A percentile compares a stretch with the other conserved stretches of the same genome.
Evolutionary conservation across 768 basidiomycete genomes (phyloP).

Genomic region (Trametopsis cervina): DNA sequence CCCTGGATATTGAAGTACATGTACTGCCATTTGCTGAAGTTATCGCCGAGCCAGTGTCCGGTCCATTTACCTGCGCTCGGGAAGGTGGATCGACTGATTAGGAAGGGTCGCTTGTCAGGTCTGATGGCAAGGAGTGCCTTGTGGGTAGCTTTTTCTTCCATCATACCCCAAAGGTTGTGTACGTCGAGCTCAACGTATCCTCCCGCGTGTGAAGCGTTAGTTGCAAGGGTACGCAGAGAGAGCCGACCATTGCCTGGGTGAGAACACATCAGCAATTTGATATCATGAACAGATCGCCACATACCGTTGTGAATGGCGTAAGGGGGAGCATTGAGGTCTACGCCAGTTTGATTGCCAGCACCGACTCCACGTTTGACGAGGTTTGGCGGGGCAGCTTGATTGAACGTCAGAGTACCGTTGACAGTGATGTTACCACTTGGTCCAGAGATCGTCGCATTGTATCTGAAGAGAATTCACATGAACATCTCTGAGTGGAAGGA

Average conservation of each 20-base stretch:
- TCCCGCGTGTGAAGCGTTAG: conserved; percentile 62
- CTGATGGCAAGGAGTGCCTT: conserved; percentile 46
- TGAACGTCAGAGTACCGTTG: conserved; percentile 55
- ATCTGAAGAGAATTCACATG: conserved; percentile 38
- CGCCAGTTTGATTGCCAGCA: conserved; percentile 38
- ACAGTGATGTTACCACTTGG: conserved; percentile 72
- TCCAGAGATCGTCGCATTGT: conserved; percentile 54
- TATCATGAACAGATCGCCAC: conserved; percentile 8
- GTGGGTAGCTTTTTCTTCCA: conserved; percentile 65
- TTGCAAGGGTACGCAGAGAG: conserved; percentile 51
- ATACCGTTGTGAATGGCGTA: conserved; percentile 70
- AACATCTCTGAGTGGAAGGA: neutral
- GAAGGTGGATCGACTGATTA: conserved; percentile 67
- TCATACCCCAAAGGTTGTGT: conserved; percentile 66
- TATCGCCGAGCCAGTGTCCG: conserved; percentile 78
- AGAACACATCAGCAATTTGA: conserved; percentile 4
- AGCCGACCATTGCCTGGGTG: conserved; percentile 50
- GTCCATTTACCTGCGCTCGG: conserved; percentile 63
- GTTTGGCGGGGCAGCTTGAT: conserved; percentile 18
- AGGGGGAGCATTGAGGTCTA: conserved; percentile 51
- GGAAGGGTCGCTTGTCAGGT: conserved; percentile 59
- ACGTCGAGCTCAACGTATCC: conserved; percentile 60
- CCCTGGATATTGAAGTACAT: conserved; percentile 68
- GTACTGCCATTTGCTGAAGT: conserved; percentile 69
- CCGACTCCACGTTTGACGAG: conserved; percentile 41